Base-by-base conservation (phyloP, 768 basidiomycete genomes). In the Floccularia luteovirens region DNA sequence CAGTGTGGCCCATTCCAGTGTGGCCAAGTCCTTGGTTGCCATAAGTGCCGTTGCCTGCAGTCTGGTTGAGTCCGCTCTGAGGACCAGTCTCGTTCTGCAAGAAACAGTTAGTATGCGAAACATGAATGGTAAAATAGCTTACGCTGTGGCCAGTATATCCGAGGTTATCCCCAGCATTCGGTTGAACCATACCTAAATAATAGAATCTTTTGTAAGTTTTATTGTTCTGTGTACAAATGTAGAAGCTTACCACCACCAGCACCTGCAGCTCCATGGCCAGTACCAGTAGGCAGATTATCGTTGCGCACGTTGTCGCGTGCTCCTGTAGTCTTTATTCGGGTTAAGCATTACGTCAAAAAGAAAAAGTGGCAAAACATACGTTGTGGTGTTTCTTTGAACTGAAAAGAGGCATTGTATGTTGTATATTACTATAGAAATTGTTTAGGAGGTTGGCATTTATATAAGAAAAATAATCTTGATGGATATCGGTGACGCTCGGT, bases 381-480 rank as follows among this genome's bases (percentile, higher is more conserved):
- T 37, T 14, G 16, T 41, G 48, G 11, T 38, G 36, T 38, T 48
- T 34, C 27, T 57, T 56, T 42, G 51, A 51, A 48, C 55, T 52
- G 41, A 62, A 54, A 47, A 58, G 51, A 53, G 60, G 56, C 60
- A 62, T 62, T 44, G 22, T 43, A 30, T 25, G 33, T 45, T 32
- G 30, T 42, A 32, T 24, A 23, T 14, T 5, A 37, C 13, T 24
- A 16, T 4, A 30, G 31, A 25, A 12, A 27, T 34, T 30, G 39
- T 3, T 2, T 21, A 30, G 10, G 4, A 12, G 16, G 23, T 21
- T 14, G 27, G 24, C 4, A 24, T 17, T n/a, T n/a, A n/a, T n/a
- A n/a, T n/a, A n/a, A n/a, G n/a, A n/a, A n/a, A n/a, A n/a, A n/a
- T n/a, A n/a, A n/a, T n/a, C n/a, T n/a, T n/a, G n/a, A n/a, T n/a